Evolutionary conservation across 495 filamentous ascomycete genomes (phyloP).

Genomic region (Zalerion maritima): DNA sequence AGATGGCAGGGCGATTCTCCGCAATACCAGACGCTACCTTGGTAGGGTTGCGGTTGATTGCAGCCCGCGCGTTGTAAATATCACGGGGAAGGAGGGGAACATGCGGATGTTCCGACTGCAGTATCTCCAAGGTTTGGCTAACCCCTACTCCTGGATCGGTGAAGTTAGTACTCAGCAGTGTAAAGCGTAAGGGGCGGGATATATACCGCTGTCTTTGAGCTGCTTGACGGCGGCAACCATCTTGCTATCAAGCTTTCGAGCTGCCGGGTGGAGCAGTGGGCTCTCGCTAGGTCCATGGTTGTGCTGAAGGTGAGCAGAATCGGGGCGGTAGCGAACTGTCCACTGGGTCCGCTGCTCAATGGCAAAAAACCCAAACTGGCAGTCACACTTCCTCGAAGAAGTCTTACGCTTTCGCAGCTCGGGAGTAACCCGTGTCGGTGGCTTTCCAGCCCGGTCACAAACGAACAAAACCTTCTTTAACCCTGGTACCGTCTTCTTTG

Average conservation of each 20-base stretch:
- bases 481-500: slow-evolving; percentile 41
- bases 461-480: slow-evolving; percentile 45
- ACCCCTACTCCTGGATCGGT: slow-evolving; percentile 32
- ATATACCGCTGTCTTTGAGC: slow-evolving; percentile 38
- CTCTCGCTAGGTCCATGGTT: slow-evolving; percentile 44
- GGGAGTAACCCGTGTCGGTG: slow-evolving; percentile 35
- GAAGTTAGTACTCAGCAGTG: slow-evolving; percentile 8
- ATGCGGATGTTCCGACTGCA: slow-evolving; percentile 39
- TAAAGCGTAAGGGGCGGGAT: background rate
- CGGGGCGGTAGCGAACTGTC: slow-evolving; percentile 39
- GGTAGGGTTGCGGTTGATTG: slow-evolving; percentile 41
- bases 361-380: slow-evolving; percentile 43
- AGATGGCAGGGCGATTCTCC: slow-evolving; percentile 38
- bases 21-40: slow-evolving; percentile 35
- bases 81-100: slow-evolving; percentile 39
- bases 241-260: slow-evolving; percentile 40
- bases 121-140: slow-evolving; percentile 38
- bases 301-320: slow-evolving; percentile 32
- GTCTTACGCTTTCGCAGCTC: slow-evolving; percentile 41
- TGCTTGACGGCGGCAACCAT: slow-evolving; percentile 42
- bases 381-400: slow-evolving; percentile 41
- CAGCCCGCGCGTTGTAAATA: slow-evolving; percentile 43
- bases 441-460: slow-evolving; percentile 40
- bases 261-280: slow-evolving; percentile 38
- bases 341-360: slow-evolving; percentile 42